Percentiles rank a stretch among this genome's conserved stretches.
Evolutionary conservation across 2,329 filamentous ascomycete genomes (phyloP).

Genomic region (Verticillium albo-atrum): DNA sequence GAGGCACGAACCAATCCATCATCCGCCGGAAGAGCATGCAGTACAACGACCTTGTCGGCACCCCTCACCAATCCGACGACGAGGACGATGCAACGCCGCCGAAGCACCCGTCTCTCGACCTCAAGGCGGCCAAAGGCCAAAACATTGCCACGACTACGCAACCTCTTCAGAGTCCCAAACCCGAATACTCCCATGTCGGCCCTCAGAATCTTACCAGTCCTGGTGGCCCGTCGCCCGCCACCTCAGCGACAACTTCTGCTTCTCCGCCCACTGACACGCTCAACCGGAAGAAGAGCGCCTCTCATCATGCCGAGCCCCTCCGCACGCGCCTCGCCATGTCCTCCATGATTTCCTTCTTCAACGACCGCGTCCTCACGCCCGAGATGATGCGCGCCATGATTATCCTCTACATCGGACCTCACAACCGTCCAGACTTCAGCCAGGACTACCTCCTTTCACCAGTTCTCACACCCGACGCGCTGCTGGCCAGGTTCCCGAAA

Average conservation of each 20-base stretch:
- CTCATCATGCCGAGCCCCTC: constrained; percentile 55
- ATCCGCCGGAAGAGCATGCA: constrained; percentile 82
- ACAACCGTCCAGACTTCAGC: constrained; percentile 87
- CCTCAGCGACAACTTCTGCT: constrained; percentile 48
- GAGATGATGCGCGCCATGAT: constrained; percentile 99
- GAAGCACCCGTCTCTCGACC: constrained; percentile 14
- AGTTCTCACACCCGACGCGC: constrained; percentile 77
- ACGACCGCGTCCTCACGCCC: constrained; percentile 87
- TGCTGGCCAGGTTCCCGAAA: constrained; percentile 86
- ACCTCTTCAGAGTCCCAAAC: constrained; percentile 29
- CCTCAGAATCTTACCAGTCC: constrained; percentile 24
- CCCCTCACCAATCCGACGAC: constrained; percentile 76
- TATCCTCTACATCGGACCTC: constrained; percentile 90
- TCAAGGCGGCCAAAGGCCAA: not conserved
- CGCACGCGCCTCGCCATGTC: constrained; percentile 88
- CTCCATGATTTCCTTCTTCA: constrained; percentile 97
- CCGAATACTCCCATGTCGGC: constrained; percentile 46
- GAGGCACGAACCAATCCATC: constrained; percentile 74
- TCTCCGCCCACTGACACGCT: constrained; percentile 58
- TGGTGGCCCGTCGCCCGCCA: constrained; percentile 9
- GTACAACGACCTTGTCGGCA: constrained; percentile 79
- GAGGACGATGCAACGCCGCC: constrained; percentile 48
- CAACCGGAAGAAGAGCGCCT: constrained; percentile 24
- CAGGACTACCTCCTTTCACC: constrained; percentile 90
- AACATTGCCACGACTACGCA: not conserved